phyloP scores from a whole-genome alignment of 2,329 filamentous ascomycete genomes.

The Madurella fahalii region DNA sequence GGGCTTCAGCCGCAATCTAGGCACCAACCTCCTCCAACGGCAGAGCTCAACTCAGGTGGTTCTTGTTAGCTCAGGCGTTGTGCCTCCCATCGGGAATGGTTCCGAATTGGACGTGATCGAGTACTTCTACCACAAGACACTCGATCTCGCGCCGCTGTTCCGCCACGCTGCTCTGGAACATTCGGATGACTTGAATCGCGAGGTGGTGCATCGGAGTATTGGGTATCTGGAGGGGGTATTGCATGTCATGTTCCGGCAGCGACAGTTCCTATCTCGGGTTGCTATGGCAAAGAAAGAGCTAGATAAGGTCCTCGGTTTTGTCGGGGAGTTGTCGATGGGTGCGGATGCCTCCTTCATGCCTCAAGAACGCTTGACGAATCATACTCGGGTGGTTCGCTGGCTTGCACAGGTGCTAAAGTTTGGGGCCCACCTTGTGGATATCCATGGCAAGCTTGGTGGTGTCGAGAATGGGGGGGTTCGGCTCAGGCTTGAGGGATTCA shows the following conservation, averaged over 20 bases:
- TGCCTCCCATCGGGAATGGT: constrained; percentile 31
- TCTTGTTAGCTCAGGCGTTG: constrained; percentile 54
- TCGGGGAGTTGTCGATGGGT: constrained; percentile 33
- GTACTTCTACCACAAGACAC: constrained; percentile 72
- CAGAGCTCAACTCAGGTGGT: constrained; percentile 70
- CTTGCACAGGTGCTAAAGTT: constrained; percentile 64
- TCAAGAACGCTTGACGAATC: constrained; percentile 21
- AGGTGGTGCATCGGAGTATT: constrained; percentile 73
- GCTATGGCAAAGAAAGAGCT: constrained; percentile 39
- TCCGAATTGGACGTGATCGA: constrained; percentile 47
- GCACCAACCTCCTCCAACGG: constrained; percentile 65
- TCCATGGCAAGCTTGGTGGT: constrained; percentile 63
- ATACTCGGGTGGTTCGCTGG: constrained; percentile 48
- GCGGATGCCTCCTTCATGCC: constrained; percentile 22
- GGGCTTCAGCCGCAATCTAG: constrained; percentile 82
- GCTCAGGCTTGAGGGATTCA: constrained; percentile 47
- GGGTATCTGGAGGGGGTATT: constrained; percentile 86
- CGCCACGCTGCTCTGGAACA: constrained; percentile 67
- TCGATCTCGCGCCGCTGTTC: constrained; percentile 68
- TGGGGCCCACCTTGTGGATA: constrained; percentile 56
- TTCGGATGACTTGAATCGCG: constrained; percentile 76
- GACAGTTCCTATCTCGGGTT: constrained; percentile 44
- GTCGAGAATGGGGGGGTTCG: constrained; percentile 44
- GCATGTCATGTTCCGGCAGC: constrained; percentile 59
- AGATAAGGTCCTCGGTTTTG: constrained; percentile 33